phyloP scores from a whole-genome alignment of 352 stramenopile species.

The Detonula confervacea region DNA sequence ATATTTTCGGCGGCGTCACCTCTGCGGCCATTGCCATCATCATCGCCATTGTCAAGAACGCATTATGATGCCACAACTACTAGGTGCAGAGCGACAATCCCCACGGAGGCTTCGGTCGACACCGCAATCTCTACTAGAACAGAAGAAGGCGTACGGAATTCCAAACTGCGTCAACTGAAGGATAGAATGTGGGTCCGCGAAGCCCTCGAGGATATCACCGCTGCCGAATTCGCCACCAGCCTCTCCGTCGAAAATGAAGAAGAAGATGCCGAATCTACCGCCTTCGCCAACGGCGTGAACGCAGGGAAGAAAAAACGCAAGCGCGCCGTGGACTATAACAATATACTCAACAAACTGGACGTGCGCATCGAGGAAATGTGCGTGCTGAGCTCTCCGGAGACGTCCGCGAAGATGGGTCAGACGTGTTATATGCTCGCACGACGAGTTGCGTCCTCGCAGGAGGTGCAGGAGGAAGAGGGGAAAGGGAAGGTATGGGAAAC shows the following conservation, averaged over 20 bases:
- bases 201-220: constrained; percentile 82
- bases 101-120: no score
- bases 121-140: no score
- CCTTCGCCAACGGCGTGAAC: background rate
- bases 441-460: background rate
- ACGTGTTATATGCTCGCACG: constrained; percentile 38
- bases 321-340: constrained; percentile 83
- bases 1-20: no score
- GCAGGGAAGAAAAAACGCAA: constrained; percentile 30
- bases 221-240: constrained; percentile 77
- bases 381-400: constrained; percentile 25
- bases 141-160: no score
- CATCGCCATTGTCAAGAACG: no score
- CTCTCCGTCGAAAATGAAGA: constrained; percentile 57
- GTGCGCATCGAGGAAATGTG: constrained; percentile 68
- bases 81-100: no score
- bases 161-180: constrained; percentile 78
- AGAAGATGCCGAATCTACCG: constrained; percentile 1
- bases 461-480: constrained; percentile 1
- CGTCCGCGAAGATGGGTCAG: constrained; percentile 21
- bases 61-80: no score
- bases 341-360: constrained; percentile 73
- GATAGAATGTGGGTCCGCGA: constrained; percentile 86
- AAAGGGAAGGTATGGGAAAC: no score
- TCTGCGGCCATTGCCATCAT: no score